Percentiles rank a stretch among this genome's conserved stretches.
Conservation (phyloP, 805 yeast species). For the Kodamaea neixiangensis region DNA sequence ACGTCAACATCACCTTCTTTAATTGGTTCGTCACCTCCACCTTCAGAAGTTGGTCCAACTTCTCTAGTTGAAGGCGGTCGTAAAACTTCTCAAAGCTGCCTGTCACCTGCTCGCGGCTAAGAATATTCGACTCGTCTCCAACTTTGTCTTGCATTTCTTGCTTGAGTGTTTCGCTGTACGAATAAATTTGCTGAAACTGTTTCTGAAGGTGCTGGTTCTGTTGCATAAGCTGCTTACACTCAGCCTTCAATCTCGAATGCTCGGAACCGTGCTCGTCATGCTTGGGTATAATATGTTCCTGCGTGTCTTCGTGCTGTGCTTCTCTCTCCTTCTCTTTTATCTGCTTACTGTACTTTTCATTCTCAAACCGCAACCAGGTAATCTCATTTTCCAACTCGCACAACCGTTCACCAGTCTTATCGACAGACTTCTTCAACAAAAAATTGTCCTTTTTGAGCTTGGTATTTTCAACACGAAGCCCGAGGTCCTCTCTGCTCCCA, state of each 20-base stretch:
- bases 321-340: not conserved
- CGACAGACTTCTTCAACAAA: constrained; percentile 2
- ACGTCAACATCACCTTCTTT: constrained; percentile 36
- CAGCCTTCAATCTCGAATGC: not conserved
- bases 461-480: not conserved
- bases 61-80: constrained; percentile 24
- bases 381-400: constrained; percentile 5
- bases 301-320: not conserved
- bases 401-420: constrained; percentile 10
- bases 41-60: constrained; percentile 31
- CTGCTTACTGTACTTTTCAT: constrained; percentile 5
- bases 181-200: constrained; percentile 2
- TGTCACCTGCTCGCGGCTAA: constrained; percentile 17
- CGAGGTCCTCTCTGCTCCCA: not conserved
- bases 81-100: constrained; percentile 26
- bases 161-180: constrained; percentile 3
- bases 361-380: constrained; percentile 1
- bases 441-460: not conserved
- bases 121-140: constrained; percentile 16
- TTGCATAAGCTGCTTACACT: not conserved
- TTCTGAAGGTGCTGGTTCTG: constrained; percentile 7
- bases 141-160: constrained; percentile 5
- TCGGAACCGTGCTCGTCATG: not conserved
- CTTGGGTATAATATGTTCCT: not conserved
- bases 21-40: constrained; percentile 32